These are phyloP conservation scores for Pseudotsuga menziesii DNA, from an alignment of 75 land plant species.

Conservation along the genomic window DNA sequence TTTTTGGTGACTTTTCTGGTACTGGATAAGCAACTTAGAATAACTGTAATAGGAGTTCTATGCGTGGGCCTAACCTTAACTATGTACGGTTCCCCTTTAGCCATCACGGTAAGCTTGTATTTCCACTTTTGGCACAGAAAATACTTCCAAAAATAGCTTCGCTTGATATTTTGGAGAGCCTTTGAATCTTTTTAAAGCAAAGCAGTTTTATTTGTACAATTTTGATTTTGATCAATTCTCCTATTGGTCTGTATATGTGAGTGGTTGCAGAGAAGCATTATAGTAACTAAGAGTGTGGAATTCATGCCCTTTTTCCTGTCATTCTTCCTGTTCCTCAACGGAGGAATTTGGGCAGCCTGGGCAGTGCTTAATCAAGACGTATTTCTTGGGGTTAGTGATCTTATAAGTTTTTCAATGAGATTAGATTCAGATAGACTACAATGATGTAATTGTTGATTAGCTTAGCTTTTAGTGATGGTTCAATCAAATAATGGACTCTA, in stretches of 20 bases:
- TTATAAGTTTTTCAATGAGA: too few species aligned
- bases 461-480: too few species aligned
- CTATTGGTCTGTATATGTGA: too few species aligned
- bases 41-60: conserved; percentile 25
- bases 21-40: conserved; percentile 11
- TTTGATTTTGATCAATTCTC: too few species aligned
- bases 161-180: too few species aligned
- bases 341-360: conserved; percentile 53
- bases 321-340: conserved; percentile 74
- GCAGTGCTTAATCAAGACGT: conserved; percentile 44
- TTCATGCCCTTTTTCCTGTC: conserved; percentile 82
- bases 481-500: too few species aligned
- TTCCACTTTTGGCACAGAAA: too few species aligned
- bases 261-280: conserved; percentile 38
- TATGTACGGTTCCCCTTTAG: conserved; percentile 45
- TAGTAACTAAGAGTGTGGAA: conserved; percentile 64
- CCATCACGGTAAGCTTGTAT: conserved; percentile 33
- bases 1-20: not conserved
- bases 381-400: conserved; percentile 42
- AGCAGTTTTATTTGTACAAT: too few species aligned
- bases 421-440: too few species aligned
- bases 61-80: conserved; percentile 23
- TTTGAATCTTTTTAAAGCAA: too few species aligned
- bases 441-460: too few species aligned
- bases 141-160: too few species aligned